Base-by-base conservation (phyloP, 495 filamentous ascomycete genomes). In the Neohortaea acidophila region DNA sequence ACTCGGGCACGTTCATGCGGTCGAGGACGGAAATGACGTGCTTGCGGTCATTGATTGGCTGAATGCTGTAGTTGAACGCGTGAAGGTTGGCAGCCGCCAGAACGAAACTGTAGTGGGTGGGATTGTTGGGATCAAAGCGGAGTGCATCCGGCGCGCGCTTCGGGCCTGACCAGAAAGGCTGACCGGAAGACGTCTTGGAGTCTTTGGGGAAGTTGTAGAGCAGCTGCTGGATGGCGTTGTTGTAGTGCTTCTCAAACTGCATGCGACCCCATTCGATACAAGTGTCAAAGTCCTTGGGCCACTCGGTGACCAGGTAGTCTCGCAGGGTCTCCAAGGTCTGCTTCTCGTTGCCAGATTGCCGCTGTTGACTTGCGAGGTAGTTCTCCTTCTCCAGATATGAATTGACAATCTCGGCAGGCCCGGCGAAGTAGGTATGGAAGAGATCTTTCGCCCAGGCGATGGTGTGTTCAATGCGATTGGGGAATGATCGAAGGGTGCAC, bases 191-290 rank as follows among this genome's bases (percentile, higher is more conserved):
- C 2, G 89, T 93, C 24, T 66, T 70, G 0, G 86, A 81, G 56
- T 96, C 89, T 55, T 86, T 87, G 28, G 89, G 91, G 65, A 99
- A 99, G 64, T 94, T 99, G 68, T 81, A 92, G 8, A 99, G 69
- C 28, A 99, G 67, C 54, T 99, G 91, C 55, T 91, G 84, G 39
- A 99, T 94, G 19, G 81, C 81, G 53, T 99, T 91, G 64, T 91
- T 91, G 62, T 87, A 99, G 58, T 94, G 83, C 59, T 77, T 81
- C 65, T 99, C 91, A 48, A 99, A 99, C 48, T 92, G 75, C 52
- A 79, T 68, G 30, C 91, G 79, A 30, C 75, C 91, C 91, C 91
- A 99, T 37, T 77, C 68, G 44, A 96, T 81, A 55, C 91, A 99
- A 54, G 96, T 91, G 53, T 94, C 85, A 48, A 94, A 94, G 23